Base-by-base conservation (phyloP, 2,329 filamentous ascomycete species). In the Pyricularia sp. region DNA sequence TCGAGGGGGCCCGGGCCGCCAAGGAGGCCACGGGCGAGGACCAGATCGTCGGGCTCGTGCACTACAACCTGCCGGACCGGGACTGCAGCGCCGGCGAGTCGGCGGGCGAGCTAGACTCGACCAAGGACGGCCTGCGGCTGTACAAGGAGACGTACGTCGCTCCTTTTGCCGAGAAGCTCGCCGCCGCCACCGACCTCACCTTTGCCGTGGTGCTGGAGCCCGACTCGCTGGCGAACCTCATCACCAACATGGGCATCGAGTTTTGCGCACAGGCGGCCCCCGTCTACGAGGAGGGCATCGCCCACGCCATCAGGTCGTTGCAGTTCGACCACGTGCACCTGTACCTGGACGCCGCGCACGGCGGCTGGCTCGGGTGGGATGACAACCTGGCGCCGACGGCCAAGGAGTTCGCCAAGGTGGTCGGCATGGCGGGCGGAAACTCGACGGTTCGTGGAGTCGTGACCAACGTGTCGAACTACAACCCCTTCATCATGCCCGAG, bases 121-220 rank as follows among this genome's bases (percentile, higher is more conserved):
- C 64, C 22, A 66, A 78, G 19, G 70, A 74, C 64, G 78, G 78
- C 4, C 67, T 78, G 13, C 70, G 75, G 67, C 68, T 72, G 26
- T 79, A 79, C 71, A 77, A 78, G 71, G 70, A 70, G 59, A 71
- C 73, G 62, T 79, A 75, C 67, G 71, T 80, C 66, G 73, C 75
- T 68, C 73, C 73, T 0, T 78, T 74, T 66, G 74, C 74, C 9
- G 69, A 73, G 55, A 76, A 75, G 69, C 67, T 78, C 13, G 69
- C 70, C 22, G 72, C 72, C 3, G 77, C 76, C 2, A 67, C 66
- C 16, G 76, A 78, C 66, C 69, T 78, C 57, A 73, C 71, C 31
- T 80, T 79, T 60, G 77, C 78, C 24, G 70, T 79, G 49, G 74
- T 79, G 9, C 66, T 80, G 5, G 78, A 80, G 71, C 78, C 78